Conservation (phyloP, 1,139 yeast genomes). For the Geotrichum reessii region DNA sequence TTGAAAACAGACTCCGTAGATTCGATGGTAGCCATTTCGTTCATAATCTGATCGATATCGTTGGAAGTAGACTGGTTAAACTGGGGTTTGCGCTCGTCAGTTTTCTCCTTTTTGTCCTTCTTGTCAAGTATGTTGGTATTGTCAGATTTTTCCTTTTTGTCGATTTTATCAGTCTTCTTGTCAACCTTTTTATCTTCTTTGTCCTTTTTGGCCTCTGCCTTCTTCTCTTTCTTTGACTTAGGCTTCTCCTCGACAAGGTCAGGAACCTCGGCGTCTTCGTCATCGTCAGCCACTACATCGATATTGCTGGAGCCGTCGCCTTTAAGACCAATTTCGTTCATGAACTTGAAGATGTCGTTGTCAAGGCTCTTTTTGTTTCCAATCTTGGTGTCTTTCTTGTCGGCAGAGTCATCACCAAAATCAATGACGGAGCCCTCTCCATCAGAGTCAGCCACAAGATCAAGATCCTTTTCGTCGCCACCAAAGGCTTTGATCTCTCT, state of each 20-base stretch:
- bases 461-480: conserved; percentile 15
- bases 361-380: conserved; percentile 42
- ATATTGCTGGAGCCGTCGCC: neutral
- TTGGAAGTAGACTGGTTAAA: conserved; percentile 28
- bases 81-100: conserved; percentile 42
- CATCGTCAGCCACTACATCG: conserved; percentile 6
- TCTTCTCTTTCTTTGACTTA: conserved; percentile 32
- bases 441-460: conserved; percentile 40
- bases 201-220: conserved; percentile 35
- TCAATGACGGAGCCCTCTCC: conserved; percentile 60
- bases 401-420: conserved; percentile 39
- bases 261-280: conserved; percentile 39
- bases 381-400: conserved; percentile 25
- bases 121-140: conserved; percentile 19
- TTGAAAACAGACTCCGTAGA: conserved; percentile 10
- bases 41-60: conserved; percentile 15
- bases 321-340: conserved; percentile 56
- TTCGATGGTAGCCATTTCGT: conserved; percentile 10
- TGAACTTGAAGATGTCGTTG: conserved; percentile 51
- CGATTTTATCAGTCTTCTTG: conserved; percentile 26
- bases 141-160: conserved; percentile 24
- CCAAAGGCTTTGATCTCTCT: conserved; percentile 17
- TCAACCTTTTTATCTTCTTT: conserved; percentile 32
- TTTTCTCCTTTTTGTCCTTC: conserved; percentile 20
- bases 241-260: conserved; percentile 20